These are phyloP conservation scores for Spatholobus suberectus DNA, from an alignment of 306 rosid species.

Conservation along the genomic window DNA sequence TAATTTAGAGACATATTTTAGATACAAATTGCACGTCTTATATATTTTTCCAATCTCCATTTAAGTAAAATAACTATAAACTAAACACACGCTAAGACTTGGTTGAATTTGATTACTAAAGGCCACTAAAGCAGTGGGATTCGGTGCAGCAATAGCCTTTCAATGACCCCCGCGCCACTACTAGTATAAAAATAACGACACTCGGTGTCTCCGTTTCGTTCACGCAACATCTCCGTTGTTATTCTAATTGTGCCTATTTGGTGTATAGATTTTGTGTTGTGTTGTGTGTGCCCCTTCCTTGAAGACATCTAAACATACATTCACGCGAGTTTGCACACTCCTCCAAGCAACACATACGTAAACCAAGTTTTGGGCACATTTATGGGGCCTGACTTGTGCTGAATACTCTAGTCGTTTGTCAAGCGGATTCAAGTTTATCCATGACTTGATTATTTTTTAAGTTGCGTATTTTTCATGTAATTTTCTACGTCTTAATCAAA, in stretches of 20 bases:
- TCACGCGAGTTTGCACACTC: conserved; percentile 6
- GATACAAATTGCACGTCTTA: background rate
- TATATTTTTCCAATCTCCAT: background rate
- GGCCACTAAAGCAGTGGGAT: background rate
- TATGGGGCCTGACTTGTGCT: background rate
- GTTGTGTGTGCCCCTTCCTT: background rate
- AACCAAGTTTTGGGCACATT: conserved; percentile 28
- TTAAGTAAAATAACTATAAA: background rate
- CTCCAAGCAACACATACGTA: conserved; percentile 19
- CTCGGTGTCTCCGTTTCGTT: conserved; percentile 6
- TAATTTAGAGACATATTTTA: no score
- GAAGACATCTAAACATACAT: conserved; percentile 30
- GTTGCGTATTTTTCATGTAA: background rate
- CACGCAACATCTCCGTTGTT: conserved; percentile 15
- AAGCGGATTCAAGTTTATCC: background rate
- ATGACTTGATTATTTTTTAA: background rate
- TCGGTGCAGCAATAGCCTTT: background rate
- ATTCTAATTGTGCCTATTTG: background rate
- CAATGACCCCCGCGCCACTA: background rate
- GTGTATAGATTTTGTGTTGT: background rate
- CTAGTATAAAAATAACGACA: background rate
- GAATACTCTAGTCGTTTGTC: background rate
- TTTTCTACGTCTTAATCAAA: background rate
- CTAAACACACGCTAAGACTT: background rate
- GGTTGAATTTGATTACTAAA: background rate